Conservation (phyloP, 768 basidiomycete genomes). For the Ramaria rubella region DNA sequence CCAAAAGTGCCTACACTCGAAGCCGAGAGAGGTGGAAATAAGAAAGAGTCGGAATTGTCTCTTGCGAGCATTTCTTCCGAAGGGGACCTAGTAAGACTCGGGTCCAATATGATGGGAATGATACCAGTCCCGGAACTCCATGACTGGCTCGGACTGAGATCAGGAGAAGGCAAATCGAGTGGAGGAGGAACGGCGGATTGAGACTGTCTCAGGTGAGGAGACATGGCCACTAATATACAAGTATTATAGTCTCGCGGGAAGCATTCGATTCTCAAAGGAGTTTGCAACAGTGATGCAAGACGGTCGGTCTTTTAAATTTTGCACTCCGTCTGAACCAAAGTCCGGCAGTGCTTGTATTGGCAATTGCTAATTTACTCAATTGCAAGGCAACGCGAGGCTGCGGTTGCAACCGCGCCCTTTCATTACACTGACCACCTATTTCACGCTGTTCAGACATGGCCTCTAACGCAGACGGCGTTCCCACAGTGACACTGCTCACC, state of each 20-base stretch:
- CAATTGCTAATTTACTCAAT: too few relatives aligned
- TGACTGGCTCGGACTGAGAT: neutral
- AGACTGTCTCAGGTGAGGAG: neutral
- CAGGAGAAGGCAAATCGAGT: neutral
- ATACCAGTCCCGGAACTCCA: neutral
- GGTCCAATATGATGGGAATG: neutral
- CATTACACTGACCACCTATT: too few relatives aligned
- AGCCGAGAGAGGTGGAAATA: neutral
- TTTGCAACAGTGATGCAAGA: too few relatives aligned
- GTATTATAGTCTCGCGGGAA: too few relatives aligned
- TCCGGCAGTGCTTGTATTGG: too few relatives aligned
- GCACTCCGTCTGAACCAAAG: too few relatives aligned
- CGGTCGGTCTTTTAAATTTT: too few relatives aligned
- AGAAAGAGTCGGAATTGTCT: neutral
- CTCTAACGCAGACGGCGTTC: neutral
- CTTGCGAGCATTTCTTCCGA: neutral
- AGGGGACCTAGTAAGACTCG: neutral
- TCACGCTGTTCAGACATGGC: neutral
- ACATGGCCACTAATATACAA: too few relatives aligned
- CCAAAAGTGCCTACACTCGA: neutral
- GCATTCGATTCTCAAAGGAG: neutral
- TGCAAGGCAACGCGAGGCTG: too few relatives aligned
- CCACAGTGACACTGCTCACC: slow-evolving; percentile 20
- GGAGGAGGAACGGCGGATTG: neutral
- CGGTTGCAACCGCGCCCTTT: too few relatives aligned